Percentiles rank a stretch among this genome's conserved stretches.
Evolutionary conservation across 1,139 yeast genomes (phyloP).

Genomic region (Petasospora fabianii): DNA sequence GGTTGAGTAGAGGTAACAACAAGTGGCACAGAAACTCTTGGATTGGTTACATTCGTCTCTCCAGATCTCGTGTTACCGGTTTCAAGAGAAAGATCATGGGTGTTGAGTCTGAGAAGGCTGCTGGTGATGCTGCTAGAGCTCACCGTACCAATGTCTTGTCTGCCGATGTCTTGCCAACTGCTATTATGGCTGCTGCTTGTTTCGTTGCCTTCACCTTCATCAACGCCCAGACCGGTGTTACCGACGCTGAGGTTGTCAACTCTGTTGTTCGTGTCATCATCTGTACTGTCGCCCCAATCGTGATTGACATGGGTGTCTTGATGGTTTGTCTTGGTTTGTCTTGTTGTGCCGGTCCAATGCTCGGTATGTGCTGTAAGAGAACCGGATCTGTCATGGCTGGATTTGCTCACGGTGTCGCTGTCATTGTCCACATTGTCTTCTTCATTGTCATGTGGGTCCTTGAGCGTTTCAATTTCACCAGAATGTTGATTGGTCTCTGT

Average conservation of each 20-base stretch:
- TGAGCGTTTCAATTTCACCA: conserved; percentile 86
- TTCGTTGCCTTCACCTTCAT: conserved; percentile 89
- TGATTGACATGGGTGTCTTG: conserved; percentile 80
- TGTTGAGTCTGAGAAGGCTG: conserved; percentile 86
- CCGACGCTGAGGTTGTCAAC: conserved; percentile 58
- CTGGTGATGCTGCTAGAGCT: conserved; percentile 94
- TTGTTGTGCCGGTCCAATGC: conserved; percentile 95
- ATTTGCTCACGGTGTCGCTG: conserved; percentile 93
- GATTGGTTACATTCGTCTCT: conserved; percentile 95
- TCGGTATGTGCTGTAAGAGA: conserved; percentile 94
- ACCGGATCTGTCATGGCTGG: conserved; percentile 98
- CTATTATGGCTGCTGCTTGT: conserved; percentile 84
- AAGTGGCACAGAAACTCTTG: conserved; percentile 99
- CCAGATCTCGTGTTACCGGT: conserved; percentile 97
- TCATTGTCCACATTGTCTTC: conserved; percentile 77
- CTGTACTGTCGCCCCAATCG: conserved; percentile 91
- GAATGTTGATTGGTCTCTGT: conserved; percentile 82
- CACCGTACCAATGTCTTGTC: conserved; percentile 82
- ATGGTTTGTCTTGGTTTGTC: conserved; percentile 73
- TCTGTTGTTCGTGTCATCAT: conserved; percentile 80
- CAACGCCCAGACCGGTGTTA: conserved; percentile 96
- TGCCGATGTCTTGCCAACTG: conserved; percentile 84
- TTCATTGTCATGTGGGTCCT: conserved; percentile 96
- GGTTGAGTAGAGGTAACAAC: conserved; percentile 98
- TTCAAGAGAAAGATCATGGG: conserved; percentile 89